Conservation (phyloP, 1,139 yeast genomes). For the Sporopachydermia cereana region DNA sequence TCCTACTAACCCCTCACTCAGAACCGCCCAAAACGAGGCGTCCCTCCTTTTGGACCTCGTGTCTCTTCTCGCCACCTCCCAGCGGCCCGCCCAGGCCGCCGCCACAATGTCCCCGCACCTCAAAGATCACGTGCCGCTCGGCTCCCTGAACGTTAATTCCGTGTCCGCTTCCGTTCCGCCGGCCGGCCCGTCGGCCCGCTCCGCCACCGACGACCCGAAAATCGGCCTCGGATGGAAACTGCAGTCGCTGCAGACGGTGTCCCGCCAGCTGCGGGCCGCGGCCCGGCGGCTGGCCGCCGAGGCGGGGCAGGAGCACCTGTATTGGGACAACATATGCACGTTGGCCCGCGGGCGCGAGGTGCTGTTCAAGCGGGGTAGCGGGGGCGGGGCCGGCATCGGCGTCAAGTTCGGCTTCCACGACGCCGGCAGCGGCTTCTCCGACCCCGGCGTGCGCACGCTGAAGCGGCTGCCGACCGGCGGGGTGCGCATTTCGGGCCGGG, state of each 20-base stretch:
- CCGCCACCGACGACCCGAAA: conserved; percentile 24
- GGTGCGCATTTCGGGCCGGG: conserved; percentile 21
- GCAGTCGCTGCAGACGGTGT: conserved; percentile 50
- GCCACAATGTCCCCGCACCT: conserved; percentile 86
- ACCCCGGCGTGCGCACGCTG: conserved; percentile 66
- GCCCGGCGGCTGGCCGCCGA: conserved; percentile 41
- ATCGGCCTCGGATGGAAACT: conserved; percentile 83
- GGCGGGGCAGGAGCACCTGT: conserved; percentile 49
- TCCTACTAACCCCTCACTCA: conserved; percentile 28
- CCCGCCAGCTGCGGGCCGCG: conserved; percentile 39
- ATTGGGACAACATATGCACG: conserved; percentile 55
- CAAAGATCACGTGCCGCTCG: conserved; percentile 64
- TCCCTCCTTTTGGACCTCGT: conserved; percentile 82
- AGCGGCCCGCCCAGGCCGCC: conserved; percentile 74
- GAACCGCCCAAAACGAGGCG: conserved; percentile 74
- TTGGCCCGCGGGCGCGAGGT: conserved; percentile 57
- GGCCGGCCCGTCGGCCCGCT: conserved; percentile 20
- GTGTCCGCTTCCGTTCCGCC: conserved; percentile 45
- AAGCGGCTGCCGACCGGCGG: conserved; percentile 26
- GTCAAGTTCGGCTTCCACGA: conserved; percentile 88
- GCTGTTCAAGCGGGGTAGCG: conserved; percentile 54
- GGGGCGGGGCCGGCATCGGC: conserved; percentile 44
- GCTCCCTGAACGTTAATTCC: conserved; percentile 37
- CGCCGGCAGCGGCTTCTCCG: conserved; percentile 69
- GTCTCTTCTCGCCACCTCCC: conserved; percentile 69